phyloP scores from a whole-genome alignment of 176 grass and related monocot genomes.

The Miscanthus lutarioriparius region DNA sequence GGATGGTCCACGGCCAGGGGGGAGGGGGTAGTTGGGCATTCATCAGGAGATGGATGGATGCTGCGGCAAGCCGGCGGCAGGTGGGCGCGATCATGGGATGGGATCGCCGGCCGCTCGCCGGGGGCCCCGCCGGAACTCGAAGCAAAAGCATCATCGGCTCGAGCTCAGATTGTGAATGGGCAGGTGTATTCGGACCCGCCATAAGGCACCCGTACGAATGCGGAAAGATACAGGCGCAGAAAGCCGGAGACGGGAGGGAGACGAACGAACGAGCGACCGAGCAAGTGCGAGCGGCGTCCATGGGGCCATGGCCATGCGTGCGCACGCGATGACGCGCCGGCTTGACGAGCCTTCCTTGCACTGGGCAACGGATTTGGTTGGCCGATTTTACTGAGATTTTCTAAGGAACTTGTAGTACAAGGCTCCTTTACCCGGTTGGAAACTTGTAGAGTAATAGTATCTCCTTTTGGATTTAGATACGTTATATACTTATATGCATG shows the following conservation, averaged over 20 bases:
- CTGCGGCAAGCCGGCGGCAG: not conserved
- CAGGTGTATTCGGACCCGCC: slow-evolving; percentile 17
- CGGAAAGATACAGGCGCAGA: slow-evolving; percentile 10
- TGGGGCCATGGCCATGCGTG: not conserved
- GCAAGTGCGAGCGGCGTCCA: not conserved
- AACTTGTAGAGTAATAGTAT: not conserved
- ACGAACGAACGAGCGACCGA: not conserved
- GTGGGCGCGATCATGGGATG: slow-evolving; percentile 43
- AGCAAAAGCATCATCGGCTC: not conserved
- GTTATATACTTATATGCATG: too few species aligned
- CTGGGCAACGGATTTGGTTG: not conserved
- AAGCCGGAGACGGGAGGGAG: not conserved
- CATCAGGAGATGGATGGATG: slow-evolving; percentile 4
- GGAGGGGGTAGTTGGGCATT: slow-evolving; percentile 23
- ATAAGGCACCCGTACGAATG: not conserved
- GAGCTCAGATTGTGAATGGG: not conserved
- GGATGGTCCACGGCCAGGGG: not conserved
- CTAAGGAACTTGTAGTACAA: not conserved
- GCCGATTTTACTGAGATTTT: not conserved
- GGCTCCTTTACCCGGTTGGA: not conserved
- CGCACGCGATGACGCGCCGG: slow-evolving; percentile 28
- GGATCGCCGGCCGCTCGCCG: not conserved
- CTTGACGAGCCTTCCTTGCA: not conserved
- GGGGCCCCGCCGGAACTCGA: not conserved
- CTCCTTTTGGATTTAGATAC: not conserved